Evolutionary conservation across 2,329 filamentous ascomycete genomes (phyloP), one percentile per base, ranked within the genome.

Genomic region (Aspergillus intermedius): DNA sequence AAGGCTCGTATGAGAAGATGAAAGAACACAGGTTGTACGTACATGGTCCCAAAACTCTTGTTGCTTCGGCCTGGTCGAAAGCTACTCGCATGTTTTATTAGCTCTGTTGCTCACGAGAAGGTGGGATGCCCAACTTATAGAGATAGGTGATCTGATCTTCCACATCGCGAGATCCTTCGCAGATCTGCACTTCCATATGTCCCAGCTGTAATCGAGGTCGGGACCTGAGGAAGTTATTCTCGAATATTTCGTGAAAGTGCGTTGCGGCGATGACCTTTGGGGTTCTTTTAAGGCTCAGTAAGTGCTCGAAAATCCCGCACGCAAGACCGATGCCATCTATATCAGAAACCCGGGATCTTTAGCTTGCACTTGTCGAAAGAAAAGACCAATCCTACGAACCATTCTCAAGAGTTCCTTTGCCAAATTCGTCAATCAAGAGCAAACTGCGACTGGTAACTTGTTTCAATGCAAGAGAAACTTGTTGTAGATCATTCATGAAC

Each of bases 361-460:
- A 49, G 15, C 9, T 9, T 17, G 25, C 25, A 9, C 8, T 9
- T 28, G 25, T 28, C 8, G 25, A 28, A 28, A 25, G 35, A 7
- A 15, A 3, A 5, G 35, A 9, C 4, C 15, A 40, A 13, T 1
- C 6, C 17, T 1, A 56, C 58, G 34, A 41, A 75, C 75, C 75
- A 50, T 74, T 75, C 10, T 78, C 77, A 50, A 83, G 79, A 0
- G 83, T 86, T 2, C 83, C 83, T 64, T 86, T 86, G 1, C 83
- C 83, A 59, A 98, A 97, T 61, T 98, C 93, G 59, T 98, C 93
- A 41, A 97, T 82, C n/a, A 98, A 75, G 1, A 98, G 66, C 5
- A 98, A 74, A 60, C 88, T 96, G 43, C 82, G 79, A 10, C 79
- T 74, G 0, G 90, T 95, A 3, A 86, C 83, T 46, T 88, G 79